phyloP scores from a whole-genome alignment of 2,329 filamentous ascomycete species.

The Trichoderma sp. region DNA sequence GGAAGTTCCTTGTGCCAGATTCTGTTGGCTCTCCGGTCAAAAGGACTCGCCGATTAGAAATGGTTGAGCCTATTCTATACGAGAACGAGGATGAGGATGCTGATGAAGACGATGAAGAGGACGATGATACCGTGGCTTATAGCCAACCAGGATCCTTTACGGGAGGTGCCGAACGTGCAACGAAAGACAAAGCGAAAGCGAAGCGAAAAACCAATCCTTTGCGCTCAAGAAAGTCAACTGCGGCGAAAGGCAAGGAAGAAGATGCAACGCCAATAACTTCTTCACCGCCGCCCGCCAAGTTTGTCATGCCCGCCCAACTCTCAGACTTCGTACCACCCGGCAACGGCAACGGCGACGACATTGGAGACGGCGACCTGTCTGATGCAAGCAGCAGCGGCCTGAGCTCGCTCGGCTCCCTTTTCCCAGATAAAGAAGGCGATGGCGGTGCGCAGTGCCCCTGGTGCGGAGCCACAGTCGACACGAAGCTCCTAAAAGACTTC shows the following conservation, averaged over 20 bases:
- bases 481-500: constrained; percentile 52
- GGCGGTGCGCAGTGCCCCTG: constrained; percentile 61
- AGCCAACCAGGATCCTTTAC: neutral
- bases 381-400: neutral
- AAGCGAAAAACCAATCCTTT: neutral
- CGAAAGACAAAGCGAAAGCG: neutral
- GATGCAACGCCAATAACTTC: constrained; percentile 9
- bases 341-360: neutral
- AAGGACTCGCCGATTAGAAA: neutral
- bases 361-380: neutral
- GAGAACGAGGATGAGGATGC: neutral
- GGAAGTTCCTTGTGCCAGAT: constrained; percentile 7
- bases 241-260: neutral
- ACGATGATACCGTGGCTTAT: neutral
- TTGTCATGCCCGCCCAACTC: constrained; percentile 25
- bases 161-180: neutral
- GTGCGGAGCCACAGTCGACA: constrained; percentile 61
- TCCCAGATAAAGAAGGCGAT: neutral
- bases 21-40: constrained; percentile 8
- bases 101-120: neutral
- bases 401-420: neutral
- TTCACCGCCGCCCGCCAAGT: constrained; percentile 24
- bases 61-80: neutral
- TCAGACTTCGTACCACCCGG: constrained; percentile 17
- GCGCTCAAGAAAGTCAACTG: neutral